phyloP scores from a whole-genome alignment of 2,329 filamentous ascomycete genomes.

The Neurospora sp. region DNA sequence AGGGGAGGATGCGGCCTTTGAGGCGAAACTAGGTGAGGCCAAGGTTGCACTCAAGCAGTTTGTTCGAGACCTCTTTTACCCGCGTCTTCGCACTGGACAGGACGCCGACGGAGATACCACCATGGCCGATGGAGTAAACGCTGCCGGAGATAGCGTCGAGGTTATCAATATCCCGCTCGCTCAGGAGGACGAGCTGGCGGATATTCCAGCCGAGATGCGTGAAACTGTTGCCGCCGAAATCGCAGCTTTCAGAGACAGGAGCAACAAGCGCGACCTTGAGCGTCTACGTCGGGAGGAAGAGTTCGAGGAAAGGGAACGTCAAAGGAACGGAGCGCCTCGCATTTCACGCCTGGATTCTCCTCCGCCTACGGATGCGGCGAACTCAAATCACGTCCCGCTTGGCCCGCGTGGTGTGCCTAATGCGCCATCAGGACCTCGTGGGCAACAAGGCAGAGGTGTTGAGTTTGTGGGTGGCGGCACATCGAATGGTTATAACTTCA shows the following conservation, averaged over 20 bases:
- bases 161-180: constrained; percentile 83
- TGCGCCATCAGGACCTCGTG: constrained; percentile 57
- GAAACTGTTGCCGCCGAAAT: constrained; percentile 93
- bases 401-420: constrained; percentile 64
- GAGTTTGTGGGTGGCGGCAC: constrained; percentile 73
- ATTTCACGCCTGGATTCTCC: constrained; percentile 64
- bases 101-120: constrained; percentile 58
- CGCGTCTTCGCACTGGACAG: constrained; percentile 37
- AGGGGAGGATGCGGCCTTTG: constrained; percentile 51
- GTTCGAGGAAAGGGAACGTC: constrained; percentile 75
- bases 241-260: constrained; percentile 84
- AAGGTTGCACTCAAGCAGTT: constrained; percentile 58
- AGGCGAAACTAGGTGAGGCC: constrained; percentile 61
- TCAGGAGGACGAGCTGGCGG: constrained; percentile 84
- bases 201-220: constrained; percentile 93
- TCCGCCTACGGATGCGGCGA: constrained; percentile 43
- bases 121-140: constrained; percentile 58
- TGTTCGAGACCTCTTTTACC: constrained; percentile 64
- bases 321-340: constrained; percentile 55
- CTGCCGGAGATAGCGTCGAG: constrained; percentile 55
- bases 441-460: constrained; percentile 49
- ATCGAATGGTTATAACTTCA: constrained; percentile 51
- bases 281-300: constrained; percentile 84
- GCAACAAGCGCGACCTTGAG: constrained; percentile 80
- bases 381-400: constrained; percentile 63